Percentiles rank a stretch among this genome's conserved stretches.
Evolutionary conservation across 2,329 filamentous ascomycete species (phyloP).

Genomic region (Sphaerulina populicola): DNA sequence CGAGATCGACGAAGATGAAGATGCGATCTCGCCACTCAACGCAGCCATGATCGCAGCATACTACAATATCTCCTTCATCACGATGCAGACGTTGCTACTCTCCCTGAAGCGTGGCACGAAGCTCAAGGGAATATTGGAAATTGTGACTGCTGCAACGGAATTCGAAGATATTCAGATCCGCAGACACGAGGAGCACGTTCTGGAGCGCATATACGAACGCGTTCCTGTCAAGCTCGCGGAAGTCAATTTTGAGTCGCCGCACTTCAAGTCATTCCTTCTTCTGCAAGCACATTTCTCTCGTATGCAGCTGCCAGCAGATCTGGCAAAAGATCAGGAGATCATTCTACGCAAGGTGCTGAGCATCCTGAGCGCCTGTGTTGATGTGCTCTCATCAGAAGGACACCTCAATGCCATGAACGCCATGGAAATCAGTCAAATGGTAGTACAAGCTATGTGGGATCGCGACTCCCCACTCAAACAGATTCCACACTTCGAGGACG

Average conservation of each 20-base stretch:
- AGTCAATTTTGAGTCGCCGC: constrained; percentile 78
- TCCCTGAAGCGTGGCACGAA: constrained; percentile 84
- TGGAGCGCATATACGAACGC: constrained; percentile 88
- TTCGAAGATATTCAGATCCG: constrained; percentile 93
- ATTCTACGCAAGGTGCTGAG: constrained; percentile 78
- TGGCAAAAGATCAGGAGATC: constrained; percentile 89
- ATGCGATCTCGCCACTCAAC: constrained; percentile 79
- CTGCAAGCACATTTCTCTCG: constrained; percentile 95
- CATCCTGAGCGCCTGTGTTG: constrained; percentile 82
- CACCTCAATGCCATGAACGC: constrained; percentile 95
- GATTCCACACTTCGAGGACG: constrained; percentile 84
- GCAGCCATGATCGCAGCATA: constrained; percentile 97
- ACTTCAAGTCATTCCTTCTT: constrained; percentile 97
- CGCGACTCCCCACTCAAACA: constrained; percentile 94
- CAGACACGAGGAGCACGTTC: constrained; percentile 77
- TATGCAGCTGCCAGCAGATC: constrained; percentile 90
- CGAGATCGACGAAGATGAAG: constrained; percentile 81
- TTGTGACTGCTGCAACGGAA: constrained; percentile 91
- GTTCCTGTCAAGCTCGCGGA: constrained; percentile 92
- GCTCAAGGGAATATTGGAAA: constrained; percentile 93
- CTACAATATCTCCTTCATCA: constrained; percentile 98
- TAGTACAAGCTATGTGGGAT: constrained; percentile 98
- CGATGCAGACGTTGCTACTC: constrained; percentile 96
- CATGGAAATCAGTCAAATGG: constrained; percentile 99
- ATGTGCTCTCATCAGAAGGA: constrained; percentile 90